Conservation (phyloP, 164 flowering plant species). For the Akebia trifoliata region DNA sequence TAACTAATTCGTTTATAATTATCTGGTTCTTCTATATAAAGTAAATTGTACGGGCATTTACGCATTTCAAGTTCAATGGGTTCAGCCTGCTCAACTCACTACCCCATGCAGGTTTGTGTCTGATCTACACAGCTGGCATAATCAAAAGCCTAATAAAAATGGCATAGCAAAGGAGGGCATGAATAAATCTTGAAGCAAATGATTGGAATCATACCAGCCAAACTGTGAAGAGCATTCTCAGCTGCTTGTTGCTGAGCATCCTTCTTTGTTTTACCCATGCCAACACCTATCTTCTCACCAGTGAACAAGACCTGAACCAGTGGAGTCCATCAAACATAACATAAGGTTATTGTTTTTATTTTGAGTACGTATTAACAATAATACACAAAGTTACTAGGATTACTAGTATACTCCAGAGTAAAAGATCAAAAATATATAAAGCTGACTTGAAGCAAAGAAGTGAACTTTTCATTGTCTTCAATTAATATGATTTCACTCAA, state of each 20-base stretch:
- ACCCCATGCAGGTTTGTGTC: not conserved
- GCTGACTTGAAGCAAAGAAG: not conserved
- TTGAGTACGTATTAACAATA: not conserved
- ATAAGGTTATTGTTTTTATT: not conserved
- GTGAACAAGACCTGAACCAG: constrained; percentile 64
- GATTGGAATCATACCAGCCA: constrained; percentile 57
- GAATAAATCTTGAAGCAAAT: constrained; percentile 3
- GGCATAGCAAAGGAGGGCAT: not conserved
- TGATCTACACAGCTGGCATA: not conserved
- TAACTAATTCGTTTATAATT: not conserved
- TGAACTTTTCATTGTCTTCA: not conserved
- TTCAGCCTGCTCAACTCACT: not conserved
- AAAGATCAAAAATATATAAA: no score
- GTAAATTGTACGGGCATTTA: not conserved
- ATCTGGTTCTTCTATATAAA: not conserved
- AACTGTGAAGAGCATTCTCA: constrained; percentile 67
- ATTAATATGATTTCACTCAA: not conserved
- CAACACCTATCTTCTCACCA: constrained; percentile 89
- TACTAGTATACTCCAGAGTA: not conserved
- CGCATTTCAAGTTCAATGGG: not conserved
- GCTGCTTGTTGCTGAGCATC: constrained; percentile 97
- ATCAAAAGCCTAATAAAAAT: not conserved
- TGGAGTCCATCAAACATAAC: not conserved
- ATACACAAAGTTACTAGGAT: not conserved
- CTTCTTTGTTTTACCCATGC: constrained; percentile 83